Evolutionary conservation across 1,284 basidiomycete genomes (phyloP).

Genomic region (Binderoboletus segoi): DNA sequence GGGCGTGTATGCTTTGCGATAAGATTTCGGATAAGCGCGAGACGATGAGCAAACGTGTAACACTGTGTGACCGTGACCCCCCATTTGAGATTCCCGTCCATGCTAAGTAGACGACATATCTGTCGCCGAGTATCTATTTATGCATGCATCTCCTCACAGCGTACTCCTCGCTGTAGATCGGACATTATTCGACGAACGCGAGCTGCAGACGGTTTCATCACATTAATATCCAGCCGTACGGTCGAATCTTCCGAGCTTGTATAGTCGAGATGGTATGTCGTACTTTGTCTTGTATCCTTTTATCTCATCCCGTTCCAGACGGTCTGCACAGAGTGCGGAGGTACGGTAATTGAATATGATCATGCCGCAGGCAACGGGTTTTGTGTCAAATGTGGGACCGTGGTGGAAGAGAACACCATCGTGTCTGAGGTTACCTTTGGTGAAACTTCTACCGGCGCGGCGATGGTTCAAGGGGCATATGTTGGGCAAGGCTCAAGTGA

Average conservation of each 20-base stretch:
- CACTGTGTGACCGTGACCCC: conserved; percentile 23
- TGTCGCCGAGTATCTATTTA: too few species aligned
- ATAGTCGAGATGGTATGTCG: conserved; percentile 24
- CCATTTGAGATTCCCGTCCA: too few species aligned
- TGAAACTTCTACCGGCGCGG: conserved; percentile 89
- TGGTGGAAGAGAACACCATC: conserved; percentile 93
- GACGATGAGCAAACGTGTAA: conserved; percentile 14
- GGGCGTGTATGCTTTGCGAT: conserved; percentile 5
- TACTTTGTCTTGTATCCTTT: neutral
- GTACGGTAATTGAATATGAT: conserved; percentile 81
- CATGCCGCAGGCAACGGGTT: conserved; percentile 80
- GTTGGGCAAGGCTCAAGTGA: conserved; percentile 91
- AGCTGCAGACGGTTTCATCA: neutral
- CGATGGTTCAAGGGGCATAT: conserved; percentile 94
- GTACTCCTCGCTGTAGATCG: too few species aligned
- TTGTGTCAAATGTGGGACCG: conserved; percentile 83
- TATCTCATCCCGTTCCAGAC: conserved; percentile 34
- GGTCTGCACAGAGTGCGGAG: conserved; percentile 71
- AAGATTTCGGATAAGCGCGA: conserved; percentile 11
- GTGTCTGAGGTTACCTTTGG: conserved; percentile 94
- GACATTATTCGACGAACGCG: neutral
- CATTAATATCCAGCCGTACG: neutral
- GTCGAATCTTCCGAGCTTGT: neutral
- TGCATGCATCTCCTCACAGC: too few species aligned
- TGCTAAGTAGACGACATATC: too few species aligned